These are phyloP conservation scores for Pyrrhoderma noxium DNA, from an alignment of 1,284 basidiomycete genomes.

Conservation along the genomic window DNA sequence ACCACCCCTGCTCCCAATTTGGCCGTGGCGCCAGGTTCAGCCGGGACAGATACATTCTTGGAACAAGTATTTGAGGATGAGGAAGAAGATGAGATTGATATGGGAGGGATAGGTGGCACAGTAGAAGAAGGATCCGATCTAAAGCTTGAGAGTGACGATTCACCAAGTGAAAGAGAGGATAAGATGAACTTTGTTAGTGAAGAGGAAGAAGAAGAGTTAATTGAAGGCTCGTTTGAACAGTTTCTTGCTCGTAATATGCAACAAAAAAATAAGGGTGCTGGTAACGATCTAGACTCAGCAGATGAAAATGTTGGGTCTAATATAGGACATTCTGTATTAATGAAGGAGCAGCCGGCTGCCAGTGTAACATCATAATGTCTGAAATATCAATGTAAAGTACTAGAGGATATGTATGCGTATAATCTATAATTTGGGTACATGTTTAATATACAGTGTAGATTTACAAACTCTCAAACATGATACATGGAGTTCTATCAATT, in stretches of 20 bases:
- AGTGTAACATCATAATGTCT: conserved; percentile 4
- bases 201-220: not conserved
- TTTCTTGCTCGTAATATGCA: conserved; percentile 13
- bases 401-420: not conserved
- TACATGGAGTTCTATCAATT: too few species aligned
- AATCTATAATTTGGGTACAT: not conserved
- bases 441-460: not conserved
- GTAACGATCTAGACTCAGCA: not conserved
- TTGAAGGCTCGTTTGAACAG: conserved; percentile 17
- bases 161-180: not conserved
- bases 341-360: conserved; percentile 12
- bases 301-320: not conserved
- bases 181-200: not conserved
- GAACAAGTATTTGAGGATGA: conserved; percentile 10
- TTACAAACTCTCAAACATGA: too few species aligned
- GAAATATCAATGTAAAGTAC: not conserved
- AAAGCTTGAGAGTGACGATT: not conserved
- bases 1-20: not conserved
- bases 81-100: not conserved
- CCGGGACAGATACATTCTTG: not conserved
- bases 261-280: not conserved
- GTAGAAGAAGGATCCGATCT: not conserved
- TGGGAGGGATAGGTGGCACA: not conserved
- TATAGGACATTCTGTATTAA: not conserved
- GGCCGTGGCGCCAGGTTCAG: not conserved